Base-by-base conservation (phyloP, 1,139 yeast genomes). In the Kluyveromyces sp. region DNA sequence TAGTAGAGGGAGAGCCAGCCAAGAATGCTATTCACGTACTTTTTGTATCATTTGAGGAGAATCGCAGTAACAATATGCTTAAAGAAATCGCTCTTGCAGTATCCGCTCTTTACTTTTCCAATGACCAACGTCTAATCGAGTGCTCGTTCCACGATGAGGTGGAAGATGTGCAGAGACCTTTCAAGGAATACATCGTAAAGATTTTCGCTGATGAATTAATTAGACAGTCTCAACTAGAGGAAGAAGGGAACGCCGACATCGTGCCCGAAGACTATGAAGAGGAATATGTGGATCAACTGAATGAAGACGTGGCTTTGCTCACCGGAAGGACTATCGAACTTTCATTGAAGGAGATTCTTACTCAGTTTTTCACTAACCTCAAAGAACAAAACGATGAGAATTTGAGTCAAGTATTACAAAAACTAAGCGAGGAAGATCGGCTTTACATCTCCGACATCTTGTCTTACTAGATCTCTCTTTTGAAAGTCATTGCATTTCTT, bases 11-110 rank as follows among this genome's bases (percentile, higher is more conserved):
- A 3, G 48, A 54, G 37, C 80, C 79, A 1, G 60, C 82, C 13
- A 60, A 63, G 7, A 60, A 68, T 2, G 75, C 82, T 2, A 58
- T 85, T 40, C 81, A 82, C 3, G 80, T 83, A 44, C 89, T 97
- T 96, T 74, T 89, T 42, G 78, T 78, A 31, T 76, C 88, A 2
- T 89, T 85, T 63, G 94, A 85, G 55, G 78, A 83, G 1, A 74
- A 89, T 37, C 70, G 94, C 47, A 96, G 96, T 0, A 80, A 75
- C 48, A 84, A 80, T 33, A 79, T 78, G 48, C 86, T 89, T 44
- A 73, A 75, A 50, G 78, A 78, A 46, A 85, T 85, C 57, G 75
- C 86, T 3, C 60, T 76, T 34, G 95, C 96, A 0, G 68, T 92
- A 37, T 78, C 78, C 22, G 75, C 76, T 46, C 67, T 89, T 0